phyloP scores from a whole-genome alignment of 1,139 yeast genomes.

The Torulaspora globosa region DNA sequence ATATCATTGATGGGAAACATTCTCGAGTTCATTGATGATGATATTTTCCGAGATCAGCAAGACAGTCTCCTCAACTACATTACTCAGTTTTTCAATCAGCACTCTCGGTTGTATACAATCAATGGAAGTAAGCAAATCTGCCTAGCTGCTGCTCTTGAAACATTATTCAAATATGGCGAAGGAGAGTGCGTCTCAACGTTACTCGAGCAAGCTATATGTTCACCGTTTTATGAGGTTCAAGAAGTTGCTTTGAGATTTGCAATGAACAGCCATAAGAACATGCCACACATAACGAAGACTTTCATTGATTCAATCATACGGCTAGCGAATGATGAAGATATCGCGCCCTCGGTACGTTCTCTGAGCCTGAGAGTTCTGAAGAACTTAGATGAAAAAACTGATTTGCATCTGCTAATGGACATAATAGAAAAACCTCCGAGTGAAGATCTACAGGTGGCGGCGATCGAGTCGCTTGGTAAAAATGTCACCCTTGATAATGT shows the following conservation, averaged over 20 bases:
- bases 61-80: slow-evolving; percentile 24
- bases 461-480: slow-evolving; percentile 50
- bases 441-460: slow-evolving; percentile 47
- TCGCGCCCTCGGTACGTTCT: slow-evolving; percentile 46
- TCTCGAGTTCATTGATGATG: slow-evolving; percentile 6
- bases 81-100: slow-evolving; percentile 29
- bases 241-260: slow-evolving; percentile 41
- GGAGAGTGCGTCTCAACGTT: slow-evolving; percentile 31
- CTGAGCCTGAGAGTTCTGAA: slow-evolving; percentile 42
- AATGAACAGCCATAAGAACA: slow-evolving; percentile 18
- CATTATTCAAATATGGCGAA: slow-evolving; percentile 34
- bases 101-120: slow-evolving; percentile 21
- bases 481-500: slow-evolving; percentile 34
- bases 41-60: slow-evolving; percentile 14
- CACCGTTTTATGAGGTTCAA: slow-evolving; percentile 50
- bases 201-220: slow-evolving; percentile 37
- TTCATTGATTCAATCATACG: slow-evolving; percentile 31
- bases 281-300: slow-evolving; percentile 17
- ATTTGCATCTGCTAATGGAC: slow-evolving; percentile 30
- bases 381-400: slow-evolving; percentile 21
- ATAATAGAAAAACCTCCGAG: slow-evolving; percentile 35
- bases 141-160: slow-evolving; percentile 36
- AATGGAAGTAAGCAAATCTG: slow-evolving; percentile 49
- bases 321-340: slow-evolving; percentile 32
- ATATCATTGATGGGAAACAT: slow-evolving; percentile 35